phyloP scores from a whole-genome alignment of 305 asterid genomes.

The Rubia peregrina region DNA sequence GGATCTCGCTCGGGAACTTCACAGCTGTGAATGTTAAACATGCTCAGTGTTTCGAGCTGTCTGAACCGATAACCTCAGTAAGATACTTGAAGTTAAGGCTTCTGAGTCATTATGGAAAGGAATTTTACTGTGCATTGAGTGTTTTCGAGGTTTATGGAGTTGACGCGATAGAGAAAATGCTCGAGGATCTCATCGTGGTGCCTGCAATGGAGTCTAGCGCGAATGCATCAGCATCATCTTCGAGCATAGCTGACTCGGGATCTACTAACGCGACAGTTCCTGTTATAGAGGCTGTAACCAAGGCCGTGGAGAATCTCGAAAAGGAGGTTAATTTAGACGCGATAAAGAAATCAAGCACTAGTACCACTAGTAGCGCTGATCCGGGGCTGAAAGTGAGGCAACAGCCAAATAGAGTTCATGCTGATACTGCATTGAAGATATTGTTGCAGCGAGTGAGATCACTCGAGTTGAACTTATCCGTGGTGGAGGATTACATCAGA shows the following conservation, averaged over 20 bases:
- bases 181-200: conserved; percentile 80
- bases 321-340: conserved; percentile 36
- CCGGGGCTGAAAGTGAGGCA: conserved; percentile 43
- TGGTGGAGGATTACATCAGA: conserved; percentile 83
- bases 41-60: conserved; percentile 70
- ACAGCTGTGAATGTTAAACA: conserved; percentile 85
- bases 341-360: conserved; percentile 26
- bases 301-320: conserved; percentile 33
- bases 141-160: conserved; percentile 91
- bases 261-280: conserved; percentile 22
- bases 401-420: conserved; percentile 60
- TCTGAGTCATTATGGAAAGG: conserved; percentile 84
- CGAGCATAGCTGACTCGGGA: conserved; percentile 32
- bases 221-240: conserved; percentile 40
- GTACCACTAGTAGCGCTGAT: conserved; percentile 33
- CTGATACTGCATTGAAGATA: conserved; percentile 83
- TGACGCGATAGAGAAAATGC: conserved; percentile 96
- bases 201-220: conserved; percentile 46
- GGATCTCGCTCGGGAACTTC: conserved; percentile 66
- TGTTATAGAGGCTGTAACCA: conserved; percentile 29
- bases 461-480: conserved; percentile 70
- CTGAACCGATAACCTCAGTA: conserved; percentile 75
- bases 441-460: conserved; percentile 84
- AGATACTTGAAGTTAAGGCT: conserved; percentile 77
- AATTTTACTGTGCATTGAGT: conserved; percentile 85